Base-by-base conservation (phyloP, 1,284 basidiomycete genomes). In the Tilletia setariae region DNA sequence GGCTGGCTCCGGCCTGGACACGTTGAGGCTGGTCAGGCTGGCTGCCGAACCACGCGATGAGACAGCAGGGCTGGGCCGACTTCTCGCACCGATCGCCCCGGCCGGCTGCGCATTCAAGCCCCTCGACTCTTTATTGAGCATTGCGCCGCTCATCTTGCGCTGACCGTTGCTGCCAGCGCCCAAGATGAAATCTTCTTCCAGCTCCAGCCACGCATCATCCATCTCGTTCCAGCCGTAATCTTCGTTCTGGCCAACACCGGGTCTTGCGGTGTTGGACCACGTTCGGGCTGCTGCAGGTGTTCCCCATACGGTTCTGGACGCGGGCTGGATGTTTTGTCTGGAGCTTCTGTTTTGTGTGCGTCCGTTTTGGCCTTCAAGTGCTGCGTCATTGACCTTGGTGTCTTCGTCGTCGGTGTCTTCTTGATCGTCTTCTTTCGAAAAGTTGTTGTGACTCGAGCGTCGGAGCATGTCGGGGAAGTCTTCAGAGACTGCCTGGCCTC, bases 171-270 rank as follows among this genome's bases (percentile, higher is more conserved):
- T 40, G 7, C 70, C 30, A 66, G 72, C 63, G 62, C 76, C 75
- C n/a, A 78, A 46, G 56, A 78, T 77, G n/a, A 72, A 77, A 32
- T 78, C 78, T 30, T 79, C 78, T 61, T 82, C 80, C 19, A 81
- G 69, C 69, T 80, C 77, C 23, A 75, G 72, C 79, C 79, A 82
- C 19, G 79, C 79, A 35, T 81, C 80, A 19, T 80, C 80, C 66
- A 78, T 74, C 21, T 74, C 64, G n/a, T 73, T 71, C 44, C 75
- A 72, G 68, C 75, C 70, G 8, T 70, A 40, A 0, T 69, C 70
- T 13, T 69, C 66, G 40, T 40, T 23, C 13, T 46, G 19, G 16
- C 40, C 30, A 6, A 19, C 15, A 21, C 23, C n/a, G 11, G 61
- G 19, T 11, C 16, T 44, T n/a, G 47, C 21, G 23, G 51, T 28